phyloP scores from a whole-genome alignment of 306 rosid genomes.

The Cucumis melo region DNA sequence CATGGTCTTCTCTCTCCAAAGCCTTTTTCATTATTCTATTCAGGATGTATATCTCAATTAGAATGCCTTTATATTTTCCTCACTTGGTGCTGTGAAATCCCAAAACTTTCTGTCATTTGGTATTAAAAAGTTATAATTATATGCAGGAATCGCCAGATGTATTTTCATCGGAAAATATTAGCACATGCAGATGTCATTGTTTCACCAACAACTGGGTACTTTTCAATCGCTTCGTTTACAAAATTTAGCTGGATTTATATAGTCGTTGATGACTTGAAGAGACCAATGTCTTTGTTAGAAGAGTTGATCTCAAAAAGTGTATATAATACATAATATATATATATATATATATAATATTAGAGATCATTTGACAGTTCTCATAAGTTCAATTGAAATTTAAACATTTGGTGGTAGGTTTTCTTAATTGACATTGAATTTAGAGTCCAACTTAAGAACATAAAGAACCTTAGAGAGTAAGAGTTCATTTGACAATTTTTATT shows the following conservation, averaged over 20 bases:
- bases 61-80: no score
- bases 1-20: no score
- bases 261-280: neutral
- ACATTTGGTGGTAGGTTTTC: neutral
- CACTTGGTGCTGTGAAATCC: neutral
- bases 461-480: neutral
- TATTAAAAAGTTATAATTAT: neutral
- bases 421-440: neutral
- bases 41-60: no score
- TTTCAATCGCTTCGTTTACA: neutral
- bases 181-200: conserved; percentile 74
- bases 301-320: neutral
- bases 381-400: neutral
- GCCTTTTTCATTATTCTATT: no score
- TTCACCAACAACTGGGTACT: conserved; percentile 80
- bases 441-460: no score
- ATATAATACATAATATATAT: no score
- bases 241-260: neutral
- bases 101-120: neutral
- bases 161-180: conserved; percentile 61
- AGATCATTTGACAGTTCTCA: neutral
- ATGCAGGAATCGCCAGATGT: conserved; percentile 76
- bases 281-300: neutral
- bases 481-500: neutral
- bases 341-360: no score